phyloP scores from a whole-genome alignment of 2,329 filamentous ascomycete species.

The Alternaria alternata region DNA sequence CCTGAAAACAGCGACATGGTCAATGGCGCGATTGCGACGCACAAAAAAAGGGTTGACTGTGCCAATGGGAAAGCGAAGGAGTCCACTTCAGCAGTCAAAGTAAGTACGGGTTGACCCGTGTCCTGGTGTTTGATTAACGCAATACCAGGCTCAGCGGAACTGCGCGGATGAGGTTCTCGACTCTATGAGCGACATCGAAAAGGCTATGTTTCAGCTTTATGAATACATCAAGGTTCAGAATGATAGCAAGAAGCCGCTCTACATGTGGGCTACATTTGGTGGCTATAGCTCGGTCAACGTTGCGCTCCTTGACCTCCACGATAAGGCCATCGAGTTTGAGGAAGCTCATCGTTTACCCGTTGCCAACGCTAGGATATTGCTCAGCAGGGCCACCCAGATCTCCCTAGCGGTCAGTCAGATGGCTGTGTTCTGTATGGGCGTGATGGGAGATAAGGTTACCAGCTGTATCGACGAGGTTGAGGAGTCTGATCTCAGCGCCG shows the following conservation, averaged over 20 bases:
- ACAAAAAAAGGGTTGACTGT: background rate
- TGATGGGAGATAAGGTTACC: slow-evolving; percentile 22
- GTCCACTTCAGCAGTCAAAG: background rate
- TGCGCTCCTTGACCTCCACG: slow-evolving; percentile 13
- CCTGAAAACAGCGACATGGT: background rate
- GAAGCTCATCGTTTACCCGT: background rate
- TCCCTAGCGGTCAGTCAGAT: slow-evolving; percentile 21
- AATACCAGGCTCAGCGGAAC: background rate
- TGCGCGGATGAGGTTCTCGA: background rate
- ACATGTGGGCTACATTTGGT: slow-evolving; percentile 23
- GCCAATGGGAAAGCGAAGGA: background rate
- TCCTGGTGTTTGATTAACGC: background rate
- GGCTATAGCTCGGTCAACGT: slow-evolving; percentile 11
- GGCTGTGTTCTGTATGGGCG: slow-evolving; percentile 18
- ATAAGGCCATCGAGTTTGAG: slow-evolving; percentile 6
- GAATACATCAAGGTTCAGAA: slow-evolving; percentile 18
- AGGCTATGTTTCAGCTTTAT: slow-evolving; percentile 17
- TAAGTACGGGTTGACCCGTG: background rate
- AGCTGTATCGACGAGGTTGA: slow-evolving; percentile 21
- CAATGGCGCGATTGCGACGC: background rate
- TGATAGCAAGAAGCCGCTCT: slow-evolving; percentile 17
- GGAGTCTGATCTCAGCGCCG: slow-evolving; percentile 9
- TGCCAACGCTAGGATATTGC: background rate
- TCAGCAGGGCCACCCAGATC: slow-evolving; percentile 13
- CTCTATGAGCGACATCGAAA: background rate